A percentile compares a stretch with the other conserved stretches of the same genome.
These are phyloP conservation scores for Trametes cubensis DNA, from an alignment of 768 basidiomycete species.

Conservation along the genomic window DNA sequence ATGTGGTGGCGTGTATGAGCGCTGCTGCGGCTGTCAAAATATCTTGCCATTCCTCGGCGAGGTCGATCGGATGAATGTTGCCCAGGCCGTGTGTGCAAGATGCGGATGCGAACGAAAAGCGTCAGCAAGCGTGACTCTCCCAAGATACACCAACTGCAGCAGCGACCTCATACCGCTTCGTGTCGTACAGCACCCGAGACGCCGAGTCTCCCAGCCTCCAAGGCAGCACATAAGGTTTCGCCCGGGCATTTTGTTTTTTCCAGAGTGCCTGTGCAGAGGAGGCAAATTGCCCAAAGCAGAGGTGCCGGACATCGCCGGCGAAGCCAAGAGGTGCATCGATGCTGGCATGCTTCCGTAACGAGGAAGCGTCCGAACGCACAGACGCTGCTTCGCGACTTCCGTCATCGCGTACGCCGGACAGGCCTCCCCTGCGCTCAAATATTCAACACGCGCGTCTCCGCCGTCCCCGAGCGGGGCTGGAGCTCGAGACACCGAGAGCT, in stretches of 20 bases:
- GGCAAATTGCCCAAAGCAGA: background rate
- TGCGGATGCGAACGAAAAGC: too few relatives aligned
- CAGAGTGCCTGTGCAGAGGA: background rate
- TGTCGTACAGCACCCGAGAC: too few relatives aligned
- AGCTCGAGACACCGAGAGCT: too few relatives aligned
- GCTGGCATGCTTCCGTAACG: background rate
- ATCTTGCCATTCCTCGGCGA: background rate
- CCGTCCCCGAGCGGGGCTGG: too few relatives aligned
- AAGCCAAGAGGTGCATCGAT: slow-evolving; percentile 1
- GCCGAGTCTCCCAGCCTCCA: too few relatives aligned
- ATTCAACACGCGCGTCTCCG: too few relatives aligned
- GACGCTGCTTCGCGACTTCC: slow-evolving; percentile 17
- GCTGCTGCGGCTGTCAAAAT: background rate
- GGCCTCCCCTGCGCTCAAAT: background rate
- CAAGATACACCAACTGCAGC: too few relatives aligned
- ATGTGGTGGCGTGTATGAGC: too few relatives aligned
- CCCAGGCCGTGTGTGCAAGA: too few relatives aligned
- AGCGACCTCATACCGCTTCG: too few relatives aligned
- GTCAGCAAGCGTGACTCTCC: too few relatives aligned
- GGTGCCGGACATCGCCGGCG: slow-evolving; percentile 1
- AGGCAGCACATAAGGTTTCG: too few relatives aligned
- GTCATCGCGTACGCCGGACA: background rate
- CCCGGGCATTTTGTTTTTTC: background rate
- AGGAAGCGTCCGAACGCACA: background rate
- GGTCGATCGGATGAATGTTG: background rate